Percentiles rank a stretch among this genome's conserved stretches.
phyloP scores from a whole-genome alignment of 768 basidiomycete species.

The Tulasnella sp. region DNA sequence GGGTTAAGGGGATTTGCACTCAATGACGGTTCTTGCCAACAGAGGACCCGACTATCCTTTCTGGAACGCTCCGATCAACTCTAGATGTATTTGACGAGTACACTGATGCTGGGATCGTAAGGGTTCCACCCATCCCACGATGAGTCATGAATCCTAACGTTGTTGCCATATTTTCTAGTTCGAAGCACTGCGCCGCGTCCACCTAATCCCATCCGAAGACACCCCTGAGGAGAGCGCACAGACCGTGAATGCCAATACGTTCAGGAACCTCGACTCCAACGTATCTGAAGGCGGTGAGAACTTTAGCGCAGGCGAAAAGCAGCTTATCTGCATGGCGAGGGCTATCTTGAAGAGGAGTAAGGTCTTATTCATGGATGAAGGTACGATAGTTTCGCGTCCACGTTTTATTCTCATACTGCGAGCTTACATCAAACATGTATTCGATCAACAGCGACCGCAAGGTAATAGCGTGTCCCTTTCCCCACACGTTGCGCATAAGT shows the following conservation, averaged over 20 bases:
- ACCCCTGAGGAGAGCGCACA: constrained; percentile 23
- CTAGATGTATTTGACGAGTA: constrained; percentile 84
- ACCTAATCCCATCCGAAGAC: constrained; percentile 48
- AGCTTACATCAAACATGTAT: too few relatives aligned
- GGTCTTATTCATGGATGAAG: constrained; percentile 74
- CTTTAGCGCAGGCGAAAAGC: constrained; percentile 80
- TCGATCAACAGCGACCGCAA: constrained; percentile 5
- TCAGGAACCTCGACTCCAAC: constrained; percentile 60
- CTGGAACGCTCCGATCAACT: constrained; percentile 68
- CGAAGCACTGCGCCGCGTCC: constrained; percentile 74
- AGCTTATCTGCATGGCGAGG: constrained; percentile 76
- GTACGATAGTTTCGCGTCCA: not conserved
- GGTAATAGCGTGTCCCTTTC: not conserved
- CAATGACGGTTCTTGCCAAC: constrained; percentile 4
- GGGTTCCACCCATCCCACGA: constrained; percentile 26
- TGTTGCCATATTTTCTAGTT: constrained; percentile 38
- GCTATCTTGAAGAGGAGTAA: constrained; percentile 72
- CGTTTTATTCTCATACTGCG: too few relatives aligned
- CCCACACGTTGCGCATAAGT: constrained; percentile 19
- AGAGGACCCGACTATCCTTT: constrained; percentile 87
- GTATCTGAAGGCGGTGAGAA: constrained; percentile 84
- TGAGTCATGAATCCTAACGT: not conserved
- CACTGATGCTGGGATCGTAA: constrained; percentile 68
- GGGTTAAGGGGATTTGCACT: too few relatives aligned
- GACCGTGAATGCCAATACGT: constrained; percentile 59